Base-by-base conservation (phyloP, 805 yeast genomes). In the Candida takata region DNA sequence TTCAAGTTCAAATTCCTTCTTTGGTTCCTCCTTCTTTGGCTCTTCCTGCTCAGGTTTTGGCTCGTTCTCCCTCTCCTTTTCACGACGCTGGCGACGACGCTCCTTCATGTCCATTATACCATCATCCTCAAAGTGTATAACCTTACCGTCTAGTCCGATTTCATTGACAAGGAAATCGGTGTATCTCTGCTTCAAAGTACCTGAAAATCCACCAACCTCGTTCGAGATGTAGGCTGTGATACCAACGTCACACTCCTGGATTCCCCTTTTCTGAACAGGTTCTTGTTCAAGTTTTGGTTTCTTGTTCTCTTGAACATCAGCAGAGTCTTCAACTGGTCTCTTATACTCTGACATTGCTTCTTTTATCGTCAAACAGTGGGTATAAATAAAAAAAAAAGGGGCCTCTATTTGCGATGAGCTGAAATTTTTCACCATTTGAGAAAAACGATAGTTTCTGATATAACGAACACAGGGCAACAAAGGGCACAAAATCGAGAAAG, bases 141-240 rank as follows among this genome's bases (percentile, higher is more conserved):
- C 95, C 2, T 72, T 60, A 1, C 84, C 94, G 16, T 73, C 61
- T 21, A 61, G 48, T 41, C 69, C 81, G 38, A 92, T 81, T 58
- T 92, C 99, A 58, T 87, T 85, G 30, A 92, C 99, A 54, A 85
- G 70, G 56, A 92, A 92, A 56, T 92, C 99, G 10, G 95, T 80
- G 60, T 87, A 88, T 42, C 96, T 67, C 53, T 84, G 95, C 58
- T 92, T 92, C 49, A 92, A 66, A 11, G 72, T 69, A 3, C 97
- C 98, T 13, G 58, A 56, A 44, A 92, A 85, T 4, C 96, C 95
- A 8, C 66, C 58, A 18, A 65, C 49, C 5, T 63, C 68, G 3
- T 65, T 55, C 32, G 76, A 74, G 24, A 86, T 60, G 49, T 64
- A 88, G 34, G 74, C 74, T 1, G 85, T 77, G 44, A 92, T 90